A percentile compares a stretch with the other conserved stretches of the same genome.
Conservation (phyloP, 192 early-diverging fungal genomes). For the Coemansia sp. region DNA sequence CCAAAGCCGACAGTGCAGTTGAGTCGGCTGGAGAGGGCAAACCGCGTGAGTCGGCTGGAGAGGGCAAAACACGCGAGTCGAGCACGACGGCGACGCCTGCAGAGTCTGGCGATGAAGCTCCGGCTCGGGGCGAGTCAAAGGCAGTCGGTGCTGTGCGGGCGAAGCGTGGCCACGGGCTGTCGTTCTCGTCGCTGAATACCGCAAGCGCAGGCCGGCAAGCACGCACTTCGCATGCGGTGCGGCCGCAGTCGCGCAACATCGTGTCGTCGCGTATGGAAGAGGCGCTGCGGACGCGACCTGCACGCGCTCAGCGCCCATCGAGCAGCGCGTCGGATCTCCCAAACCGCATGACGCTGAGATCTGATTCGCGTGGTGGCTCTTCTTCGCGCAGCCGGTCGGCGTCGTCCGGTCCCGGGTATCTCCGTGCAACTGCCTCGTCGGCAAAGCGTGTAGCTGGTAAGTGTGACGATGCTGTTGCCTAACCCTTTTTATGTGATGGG, state of each 20-base stretch:
- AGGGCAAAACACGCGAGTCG: neutral
- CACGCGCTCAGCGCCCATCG: conserved; percentile 20
- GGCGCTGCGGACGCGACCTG: conserved; percentile 31
- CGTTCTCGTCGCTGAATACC: conserved; percentile 39
- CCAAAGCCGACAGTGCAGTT: conserved; percentile 6
- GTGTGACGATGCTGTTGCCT: neutral
- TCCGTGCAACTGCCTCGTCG: conserved; percentile 47
- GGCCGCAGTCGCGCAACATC: conserved; percentile 33
- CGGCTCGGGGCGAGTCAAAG: conserved; percentile 1
- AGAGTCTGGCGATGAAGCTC: conserved; percentile 13
- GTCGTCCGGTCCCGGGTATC: conserved; percentile 30
- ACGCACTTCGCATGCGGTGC: conserved; percentile 23
- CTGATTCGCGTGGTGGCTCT: conserved; percentile 5
- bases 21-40: neutral
- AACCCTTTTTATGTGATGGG: too few species aligned
- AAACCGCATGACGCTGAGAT: conserved; percentile 45
- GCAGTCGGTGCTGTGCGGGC: conserved; percentile 3
- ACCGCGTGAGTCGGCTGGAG: neutral
- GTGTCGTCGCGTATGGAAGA: conserved; percentile 48
- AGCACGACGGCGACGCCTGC: conserved; percentile 9
- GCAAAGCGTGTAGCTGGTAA: conserved; percentile 33
- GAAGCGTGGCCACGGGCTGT: conserved; percentile 31
- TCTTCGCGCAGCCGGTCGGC: neutral
- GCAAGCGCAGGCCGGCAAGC: conserved; percentile 2
- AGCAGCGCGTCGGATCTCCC: conserved; percentile 3